phyloP scores from a whole-genome alignment of 441 rosid species.

The Sinapis alba region DNA sequence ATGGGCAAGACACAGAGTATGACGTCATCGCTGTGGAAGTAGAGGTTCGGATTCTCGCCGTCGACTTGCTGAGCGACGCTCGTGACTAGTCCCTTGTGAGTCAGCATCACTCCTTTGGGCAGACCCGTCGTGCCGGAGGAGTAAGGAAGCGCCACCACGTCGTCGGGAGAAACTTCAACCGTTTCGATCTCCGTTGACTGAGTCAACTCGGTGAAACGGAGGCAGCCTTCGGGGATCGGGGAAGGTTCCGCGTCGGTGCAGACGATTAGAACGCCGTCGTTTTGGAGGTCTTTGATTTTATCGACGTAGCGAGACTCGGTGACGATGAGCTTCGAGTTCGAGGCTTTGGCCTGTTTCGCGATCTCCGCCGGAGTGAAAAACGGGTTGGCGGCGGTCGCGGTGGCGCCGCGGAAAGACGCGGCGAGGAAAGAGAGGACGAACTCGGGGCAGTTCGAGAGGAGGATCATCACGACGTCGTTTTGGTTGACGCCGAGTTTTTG shows the following conservation, averaged over 20 bases:
- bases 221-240: constrained; percentile 40
- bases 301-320: constrained; percentile 47
- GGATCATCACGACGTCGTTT: constrained; percentile 52
- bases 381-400: constrained; percentile 55
- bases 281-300: constrained; percentile 40
- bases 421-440: constrained; percentile 56
- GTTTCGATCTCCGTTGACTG: constrained; percentile 31
- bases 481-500: constrained; percentile 43
- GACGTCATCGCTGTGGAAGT: constrained; percentile 48
- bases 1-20: constrained; percentile 52
- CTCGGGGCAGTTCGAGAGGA: constrained; percentile 48
- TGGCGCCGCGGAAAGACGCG: constrained; percentile 49
- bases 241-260: constrained; percentile 40
- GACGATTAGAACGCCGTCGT: constrained; percentile 37
- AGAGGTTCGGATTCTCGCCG: constrained; percentile 59
- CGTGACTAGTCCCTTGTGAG: constrained; percentile 55
- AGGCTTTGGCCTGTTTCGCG: constrained; percentile 48
- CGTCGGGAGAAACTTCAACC: constrained; percentile 42
- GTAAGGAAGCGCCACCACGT: constrained; percentile 62
- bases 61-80: constrained; percentile 67
- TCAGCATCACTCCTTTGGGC: constrained; percentile 66
- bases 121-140: constrained; percentile 67
- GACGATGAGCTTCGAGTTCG: constrained; percentile 46
- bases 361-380: constrained; percentile 57
- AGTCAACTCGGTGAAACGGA: constrained; percentile 47